Evolutionary conservation across 2,329 filamentous ascomycete genomes (phyloP).

Genomic region (Sarocladium oryzae): DNA sequence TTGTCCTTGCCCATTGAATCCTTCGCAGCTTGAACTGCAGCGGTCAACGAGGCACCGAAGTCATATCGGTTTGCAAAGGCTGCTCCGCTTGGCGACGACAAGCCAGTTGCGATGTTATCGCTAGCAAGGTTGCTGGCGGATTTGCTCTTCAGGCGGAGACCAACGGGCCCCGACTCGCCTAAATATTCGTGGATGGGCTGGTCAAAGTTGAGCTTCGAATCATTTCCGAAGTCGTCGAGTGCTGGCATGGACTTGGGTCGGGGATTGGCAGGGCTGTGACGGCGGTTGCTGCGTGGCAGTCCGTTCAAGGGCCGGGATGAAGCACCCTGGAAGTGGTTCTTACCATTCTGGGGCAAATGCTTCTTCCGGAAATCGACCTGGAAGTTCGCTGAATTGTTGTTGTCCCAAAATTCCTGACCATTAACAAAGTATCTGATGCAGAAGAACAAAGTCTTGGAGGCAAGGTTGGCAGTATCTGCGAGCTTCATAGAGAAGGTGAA

Average conservation of each 20-base stretch:
- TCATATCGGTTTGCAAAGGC: slow-evolving; percentile 93
- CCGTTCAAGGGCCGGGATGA: slow-evolving; percentile 43
- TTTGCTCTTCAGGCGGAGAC: slow-evolving; percentile 65
- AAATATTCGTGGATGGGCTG: slow-evolving; percentile 56
- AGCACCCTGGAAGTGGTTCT: slow-evolving; percentile 45
- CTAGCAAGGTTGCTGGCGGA: slow-evolving; percentile 57
- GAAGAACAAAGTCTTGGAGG: slow-evolving; percentile 86
- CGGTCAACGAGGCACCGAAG: slow-evolving; percentile 84
- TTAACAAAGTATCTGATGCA: slow-evolving; percentile 84
- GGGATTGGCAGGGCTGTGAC: slow-evolving; percentile 34
- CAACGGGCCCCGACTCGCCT: slow-evolving; percentile 51
- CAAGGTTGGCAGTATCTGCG: slow-evolving; percentile 83
- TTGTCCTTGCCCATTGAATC: slow-evolving; percentile 50
- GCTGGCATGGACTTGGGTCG: slow-evolving; percentile 50
- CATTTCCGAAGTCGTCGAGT: slow-evolving; percentile 66
- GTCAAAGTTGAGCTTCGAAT: slow-evolving; percentile 51
- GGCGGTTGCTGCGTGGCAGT: slow-evolving; percentile 62
- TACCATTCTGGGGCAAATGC: slow-evolving; percentile 54
- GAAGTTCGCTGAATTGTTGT: slow-evolving; percentile 81
- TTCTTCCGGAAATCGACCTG: slow-evolving; percentile 90
- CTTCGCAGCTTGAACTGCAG: slow-evolving; percentile 71
- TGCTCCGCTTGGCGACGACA: slow-evolving; percentile 55
- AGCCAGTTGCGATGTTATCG: slow-evolving; percentile 48
- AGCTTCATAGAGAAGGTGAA: slow-evolving; percentile 95
- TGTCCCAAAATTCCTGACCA: slow-evolving; percentile 90